Conservation (phyloP, 2,329 filamentous ascomycete genomes). For the Alternaria brassicae region DNA sequence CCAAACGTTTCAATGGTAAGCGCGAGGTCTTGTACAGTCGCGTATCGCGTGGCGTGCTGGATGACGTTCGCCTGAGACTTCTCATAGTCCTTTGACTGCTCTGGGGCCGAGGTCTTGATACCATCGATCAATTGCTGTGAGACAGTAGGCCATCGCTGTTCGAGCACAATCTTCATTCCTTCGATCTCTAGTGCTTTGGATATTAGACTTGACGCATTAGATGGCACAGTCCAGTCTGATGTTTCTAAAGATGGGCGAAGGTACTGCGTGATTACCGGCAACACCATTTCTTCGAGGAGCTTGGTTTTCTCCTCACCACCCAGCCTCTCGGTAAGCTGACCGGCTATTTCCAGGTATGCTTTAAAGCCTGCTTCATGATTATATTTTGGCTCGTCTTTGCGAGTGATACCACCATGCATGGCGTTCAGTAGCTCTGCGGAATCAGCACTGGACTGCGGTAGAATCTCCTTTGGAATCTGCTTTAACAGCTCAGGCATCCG, state of each 20-base stretch:
- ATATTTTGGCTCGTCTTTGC: constrained; percentile 74
- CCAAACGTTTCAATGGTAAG: constrained; percentile 15
- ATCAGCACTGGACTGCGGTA: constrained; percentile 63
- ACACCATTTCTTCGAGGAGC: constrained; percentile 57
- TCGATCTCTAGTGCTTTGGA: constrained; percentile 52
- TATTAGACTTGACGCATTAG: constrained; percentile 50
- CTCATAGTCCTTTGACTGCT: constrained; percentile 78
- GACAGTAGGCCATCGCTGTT: constrained; percentile 68
- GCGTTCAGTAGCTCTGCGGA: constrained; percentile 69
- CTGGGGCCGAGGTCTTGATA: constrained; percentile 78
- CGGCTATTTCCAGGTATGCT: constrained; percentile 72
- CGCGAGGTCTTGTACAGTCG: constrained; percentile 59
- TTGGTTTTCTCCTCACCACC: constrained; percentile 55
- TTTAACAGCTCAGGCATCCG: constrained; percentile 68
- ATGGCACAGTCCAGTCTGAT: constrained; percentile 60
- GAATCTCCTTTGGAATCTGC: constrained; percentile 61
- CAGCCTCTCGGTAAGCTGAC: constrained; percentile 52
- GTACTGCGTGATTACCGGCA: constrained; percentile 63
- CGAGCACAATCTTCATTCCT: constrained; percentile 58
- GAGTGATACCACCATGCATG: constrained; percentile 73
- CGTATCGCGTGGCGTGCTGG: constrained; percentile 68
- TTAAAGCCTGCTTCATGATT: constrained; percentile 76
- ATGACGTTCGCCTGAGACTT: constrained; percentile 74
- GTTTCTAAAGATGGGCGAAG: constrained; percentile 56
- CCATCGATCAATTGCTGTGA: constrained; percentile 67